These are phyloP conservation scores for Sporothrix luriei DNA, from an alignment of 2,329 filamentous ascomycete species.

Conservation along the genomic window DNA sequence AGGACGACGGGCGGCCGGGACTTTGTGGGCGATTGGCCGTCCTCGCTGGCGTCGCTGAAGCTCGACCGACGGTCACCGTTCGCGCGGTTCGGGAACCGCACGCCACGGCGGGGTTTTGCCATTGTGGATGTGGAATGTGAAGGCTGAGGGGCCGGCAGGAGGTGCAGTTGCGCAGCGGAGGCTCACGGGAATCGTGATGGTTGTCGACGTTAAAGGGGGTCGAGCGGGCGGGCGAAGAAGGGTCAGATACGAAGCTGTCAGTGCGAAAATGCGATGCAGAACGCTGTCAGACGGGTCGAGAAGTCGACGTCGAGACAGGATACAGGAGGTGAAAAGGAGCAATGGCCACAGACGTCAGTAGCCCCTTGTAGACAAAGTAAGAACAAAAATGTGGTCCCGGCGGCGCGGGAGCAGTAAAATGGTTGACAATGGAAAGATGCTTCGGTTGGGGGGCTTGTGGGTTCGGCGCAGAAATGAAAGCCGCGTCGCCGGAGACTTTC, in stretches of 20 bases:
- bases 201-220: background rate
- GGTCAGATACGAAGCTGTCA: background rate
- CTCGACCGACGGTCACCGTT: slow-evolving; percentile 66
- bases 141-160: background rate
- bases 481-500: slow-evolving; percentile 28
- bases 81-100: slow-evolving; percentile 58
- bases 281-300: slow-evolving; percentile 13
- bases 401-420: slow-evolving; percentile 19
- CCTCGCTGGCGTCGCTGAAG: slow-evolving; percentile 61
- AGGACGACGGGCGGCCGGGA: slow-evolving; percentile 41
- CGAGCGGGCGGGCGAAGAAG: background rate
- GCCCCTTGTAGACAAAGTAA: background rate
- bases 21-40: slow-evolving; percentile 36
- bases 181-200: slow-evolving; percentile 4
- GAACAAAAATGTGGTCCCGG: slow-evolving; percentile 9
- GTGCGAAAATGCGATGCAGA: background rate
- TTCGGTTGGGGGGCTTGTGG: slow-evolving; percentile 12
- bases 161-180: background rate
- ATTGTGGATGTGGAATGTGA: slow-evolving; percentile 36
- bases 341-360: slow-evolving; percentile 9
- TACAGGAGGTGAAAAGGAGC: background rate
- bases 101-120: slow-evolving; percentile 52
- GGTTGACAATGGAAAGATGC: slow-evolving; percentile 25
- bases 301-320: background rate
- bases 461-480: slow-evolving; percentile 30